Percentiles rank a stretch among this genome's conserved stretches.
Conservation (phyloP, 257 asterid genomes). For the Solanum sparsipilum region DNA sequence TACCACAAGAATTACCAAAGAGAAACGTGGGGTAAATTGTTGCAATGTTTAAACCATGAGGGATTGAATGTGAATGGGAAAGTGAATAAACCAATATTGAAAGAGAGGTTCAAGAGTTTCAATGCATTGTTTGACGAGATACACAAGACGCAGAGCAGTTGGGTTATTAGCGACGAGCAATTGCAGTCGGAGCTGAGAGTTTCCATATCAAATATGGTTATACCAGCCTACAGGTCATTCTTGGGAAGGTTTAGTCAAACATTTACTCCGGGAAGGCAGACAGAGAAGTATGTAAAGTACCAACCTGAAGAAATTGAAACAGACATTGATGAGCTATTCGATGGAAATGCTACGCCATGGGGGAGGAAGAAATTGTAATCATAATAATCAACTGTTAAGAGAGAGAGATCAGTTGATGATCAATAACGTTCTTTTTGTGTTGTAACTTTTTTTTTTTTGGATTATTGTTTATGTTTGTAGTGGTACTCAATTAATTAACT, state of each 20-base stretch:
- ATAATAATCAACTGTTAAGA: neutral
- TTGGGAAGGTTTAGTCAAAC: slow-evolving; percentile 64
- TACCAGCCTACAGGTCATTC: slow-evolving; percentile 88
- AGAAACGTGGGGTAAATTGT: slow-evolving; percentile 78
- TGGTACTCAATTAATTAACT: neutral
- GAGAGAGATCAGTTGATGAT: neutral
- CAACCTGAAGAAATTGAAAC: slow-evolving; percentile 79
- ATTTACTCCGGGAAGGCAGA: slow-evolving; percentile 78
- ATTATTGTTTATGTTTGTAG: neutral
- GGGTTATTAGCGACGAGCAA: slow-evolving; percentile 91
- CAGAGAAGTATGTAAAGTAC: slow-evolving; percentile 79
- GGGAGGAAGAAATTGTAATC: slow-evolving; percentile 42
- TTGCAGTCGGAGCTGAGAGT: slow-evolving; percentile 90
- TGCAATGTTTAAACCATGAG: slow-evolving; percentile 46
- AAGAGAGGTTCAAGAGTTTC: slow-evolving; percentile 82
- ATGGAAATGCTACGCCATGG: slow-evolving; percentile 43
- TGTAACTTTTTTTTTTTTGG: neutral
- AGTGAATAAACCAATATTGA: slow-evolving; percentile 60
- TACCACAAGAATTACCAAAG: slow-evolving; percentile 86
- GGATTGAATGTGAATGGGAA: slow-evolving; percentile 63
- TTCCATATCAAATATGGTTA: slow-evolving; percentile 83
- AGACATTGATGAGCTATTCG: slow-evolving; percentile 58
- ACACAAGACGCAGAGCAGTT: slow-evolving; percentile 57
- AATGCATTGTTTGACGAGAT: slow-evolving; percentile 75
- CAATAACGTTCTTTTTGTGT: neutral